phyloP scores from a whole-genome alignment of 352 stramenopile genomes.

The Globisporangium spiculum region DNA sequence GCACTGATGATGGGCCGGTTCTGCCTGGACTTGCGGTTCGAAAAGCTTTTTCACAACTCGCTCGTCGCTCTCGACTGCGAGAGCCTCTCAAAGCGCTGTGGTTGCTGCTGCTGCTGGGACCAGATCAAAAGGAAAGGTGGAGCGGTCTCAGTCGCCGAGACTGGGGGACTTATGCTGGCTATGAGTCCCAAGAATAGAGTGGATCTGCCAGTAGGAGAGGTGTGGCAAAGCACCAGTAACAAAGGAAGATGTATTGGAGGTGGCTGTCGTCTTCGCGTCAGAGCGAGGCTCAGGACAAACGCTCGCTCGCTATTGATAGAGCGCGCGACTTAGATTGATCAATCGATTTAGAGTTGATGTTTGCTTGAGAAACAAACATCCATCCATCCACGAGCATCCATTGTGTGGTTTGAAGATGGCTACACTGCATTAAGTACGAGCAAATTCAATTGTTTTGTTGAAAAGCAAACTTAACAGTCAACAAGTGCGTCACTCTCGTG shows the following conservation, averaged over 20 bases:
- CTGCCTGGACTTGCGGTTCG: constrained; percentile 2
- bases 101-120: background rate
- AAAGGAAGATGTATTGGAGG: background rate
- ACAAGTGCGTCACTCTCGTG: too few relatives aligned
- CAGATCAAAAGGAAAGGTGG: background rate
- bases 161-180: background rate
- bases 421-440: too few relatives aligned
- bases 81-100: background rate
- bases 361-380: background rate
- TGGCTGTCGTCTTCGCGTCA: background rate
- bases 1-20: background rate
- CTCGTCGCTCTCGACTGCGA: background rate
- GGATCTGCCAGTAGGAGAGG: background rate
- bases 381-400: too few relatives aligned
- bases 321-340: background rate
- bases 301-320: constrained; percentile 12
- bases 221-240: background rate
- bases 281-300: background rate
- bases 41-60: constrained; percentile 12
- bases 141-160: background rate
- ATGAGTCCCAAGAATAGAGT: background rate
- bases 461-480: too few relatives aligned
- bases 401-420: too few relatives aligned
- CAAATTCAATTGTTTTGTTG: too few relatives aligned
- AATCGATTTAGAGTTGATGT: background rate